Conservation (phyloP, 2,329 filamentous ascomycete species). For the Claviceps humidiphila region DNA sequence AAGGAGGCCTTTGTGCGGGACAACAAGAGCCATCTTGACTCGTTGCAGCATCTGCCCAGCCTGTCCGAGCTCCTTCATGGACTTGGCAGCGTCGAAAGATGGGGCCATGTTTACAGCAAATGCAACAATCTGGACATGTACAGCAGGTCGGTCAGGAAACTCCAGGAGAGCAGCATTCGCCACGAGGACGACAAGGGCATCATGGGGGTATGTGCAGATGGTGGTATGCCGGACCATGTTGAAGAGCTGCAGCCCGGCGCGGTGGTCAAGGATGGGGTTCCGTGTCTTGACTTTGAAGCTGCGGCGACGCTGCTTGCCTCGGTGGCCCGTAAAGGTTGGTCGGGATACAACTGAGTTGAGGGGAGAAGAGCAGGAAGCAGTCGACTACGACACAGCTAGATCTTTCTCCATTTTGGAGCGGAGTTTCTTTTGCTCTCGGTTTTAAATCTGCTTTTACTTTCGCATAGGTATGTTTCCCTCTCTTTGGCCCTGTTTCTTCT, state of each 20-base stretch:
- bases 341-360: neutral
- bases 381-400: no score
- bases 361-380: no score
- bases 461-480: no score
- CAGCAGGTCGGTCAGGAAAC: constrained; percentile 3
- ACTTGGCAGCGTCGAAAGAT: neutral
- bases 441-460: no score
- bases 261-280: neutral
- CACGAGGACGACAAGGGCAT: neutral
- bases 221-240: constrained; percentile 9
- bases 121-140: constrained; percentile 12
- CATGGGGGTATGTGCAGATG: constrained; percentile 2
- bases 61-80: constrained; percentile 10
- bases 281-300: constrained; percentile 2
- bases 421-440: no score
- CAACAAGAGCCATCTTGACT: constrained; percentile 16
- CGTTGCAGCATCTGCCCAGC: constrained; percentile 16
- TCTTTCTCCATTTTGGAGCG: no score
- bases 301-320: neutral
- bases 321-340: constrained; percentile 4
- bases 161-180: neutral
- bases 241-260: constrained; percentile 10
- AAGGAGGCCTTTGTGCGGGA: constrained; percentile 10
- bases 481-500: no score
- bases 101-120: constrained; percentile 2